These are phyloP conservation scores for Cyclotella sp. DNA, from an alignment of 108 stramenopile species.

Conservation along the genomic window DNA sequence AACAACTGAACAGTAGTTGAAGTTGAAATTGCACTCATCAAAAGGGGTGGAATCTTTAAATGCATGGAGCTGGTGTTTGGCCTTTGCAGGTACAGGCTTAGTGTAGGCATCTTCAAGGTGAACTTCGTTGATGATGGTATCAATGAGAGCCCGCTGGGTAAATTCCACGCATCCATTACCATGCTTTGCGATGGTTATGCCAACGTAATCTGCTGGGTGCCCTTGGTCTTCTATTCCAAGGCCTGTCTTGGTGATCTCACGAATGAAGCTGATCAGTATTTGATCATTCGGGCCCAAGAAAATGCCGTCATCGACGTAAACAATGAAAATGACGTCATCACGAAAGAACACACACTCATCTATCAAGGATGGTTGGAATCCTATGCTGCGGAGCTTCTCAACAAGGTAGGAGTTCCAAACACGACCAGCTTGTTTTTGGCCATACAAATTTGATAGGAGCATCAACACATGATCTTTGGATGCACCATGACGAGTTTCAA, in stretches of 20 bases:
- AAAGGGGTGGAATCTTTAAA: neutral
- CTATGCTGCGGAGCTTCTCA: slow-evolving; percentile 24
- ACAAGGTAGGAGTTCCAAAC: slow-evolving; percentile 54
- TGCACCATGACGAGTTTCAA: slow-evolving; percentile 40
- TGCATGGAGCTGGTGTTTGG: neutral
- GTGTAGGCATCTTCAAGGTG: neutral
- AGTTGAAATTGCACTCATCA: slow-evolving; percentile 18
- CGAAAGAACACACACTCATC: slow-evolving; percentile 4
- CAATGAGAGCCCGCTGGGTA: slow-evolving; percentile 56
- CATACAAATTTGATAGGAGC: slow-evolving; percentile 48
- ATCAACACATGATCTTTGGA: slow-evolving; percentile 5
- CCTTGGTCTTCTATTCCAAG: slow-evolving; percentile 52
- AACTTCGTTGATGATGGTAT: slow-evolving; percentile 33
- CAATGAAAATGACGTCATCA: slow-evolving; percentile 12
- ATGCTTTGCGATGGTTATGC: slow-evolving; percentile 37
- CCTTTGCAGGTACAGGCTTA: slow-evolving; percentile 1
- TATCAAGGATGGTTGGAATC: slow-evolving; percentile 43
- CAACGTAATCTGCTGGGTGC: slow-evolving; percentile 55
- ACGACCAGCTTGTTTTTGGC: slow-evolving; percentile 47
- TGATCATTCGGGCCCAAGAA: slow-evolving; percentile 28
- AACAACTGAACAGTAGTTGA: slow-evolving; percentile 42
- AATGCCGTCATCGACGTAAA: slow-evolving; percentile 50
- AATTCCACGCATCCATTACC: slow-evolving; percentile 40
- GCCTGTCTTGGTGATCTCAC: slow-evolving; percentile 24
- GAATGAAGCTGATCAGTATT: neutral